Conservation (phyloP, 192 early-diverging fungal species). For the Cetraspora pellucida region DNA sequence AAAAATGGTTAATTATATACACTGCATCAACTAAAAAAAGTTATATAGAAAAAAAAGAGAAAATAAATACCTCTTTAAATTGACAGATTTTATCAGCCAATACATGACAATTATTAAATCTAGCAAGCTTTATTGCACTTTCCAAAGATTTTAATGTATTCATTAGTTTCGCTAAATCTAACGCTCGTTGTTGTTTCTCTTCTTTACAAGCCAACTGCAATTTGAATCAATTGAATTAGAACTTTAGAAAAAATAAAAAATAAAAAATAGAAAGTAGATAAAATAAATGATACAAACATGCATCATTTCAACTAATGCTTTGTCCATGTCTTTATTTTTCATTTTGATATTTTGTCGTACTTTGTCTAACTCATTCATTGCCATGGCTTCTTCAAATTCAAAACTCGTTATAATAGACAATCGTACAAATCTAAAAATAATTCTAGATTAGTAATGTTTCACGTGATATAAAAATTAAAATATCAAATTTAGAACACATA, state of each 20-base stretch:
- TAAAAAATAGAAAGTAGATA: not conserved
- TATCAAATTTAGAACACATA: slow-evolving; percentile 25
- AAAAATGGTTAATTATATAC: too few relatives aligned
- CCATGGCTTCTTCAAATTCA: slow-evolving; percentile 57
- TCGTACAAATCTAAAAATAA: slow-evolving; percentile 53
- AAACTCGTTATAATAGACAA: slow-evolving; percentile 57
- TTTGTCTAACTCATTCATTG: slow-evolving; percentile 35
- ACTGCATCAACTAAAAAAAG: not conserved
- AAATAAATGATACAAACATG: slow-evolving; percentile 51
- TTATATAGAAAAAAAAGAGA: not conserved
- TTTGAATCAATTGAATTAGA: slow-evolving; percentile 26
- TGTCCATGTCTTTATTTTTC: slow-evolving; percentile 78
- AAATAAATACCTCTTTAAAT: not conserved
- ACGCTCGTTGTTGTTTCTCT: slow-evolving; percentile 73
- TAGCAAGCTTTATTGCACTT: slow-evolving; percentile 82
- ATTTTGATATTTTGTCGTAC: slow-evolving; percentile 46
- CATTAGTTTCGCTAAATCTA: slow-evolving; percentile 76
- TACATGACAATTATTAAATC: slow-evolving; percentile 58
- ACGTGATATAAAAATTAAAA: slow-evolving; percentile 1
- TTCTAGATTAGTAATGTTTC: slow-evolving; percentile 39
- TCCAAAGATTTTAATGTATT: slow-evolving; percentile 70
- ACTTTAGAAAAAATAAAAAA: slow-evolving; percentile 7
- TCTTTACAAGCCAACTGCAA: slow-evolving; percentile 70
- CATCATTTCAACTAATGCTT: slow-evolving; percentile 73
- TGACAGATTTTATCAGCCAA: slow-evolving; percentile 79